Evolutionary conservation across 139 green algal genomes (phyloP).

Genomic region (Microglena sp.): DNA sequence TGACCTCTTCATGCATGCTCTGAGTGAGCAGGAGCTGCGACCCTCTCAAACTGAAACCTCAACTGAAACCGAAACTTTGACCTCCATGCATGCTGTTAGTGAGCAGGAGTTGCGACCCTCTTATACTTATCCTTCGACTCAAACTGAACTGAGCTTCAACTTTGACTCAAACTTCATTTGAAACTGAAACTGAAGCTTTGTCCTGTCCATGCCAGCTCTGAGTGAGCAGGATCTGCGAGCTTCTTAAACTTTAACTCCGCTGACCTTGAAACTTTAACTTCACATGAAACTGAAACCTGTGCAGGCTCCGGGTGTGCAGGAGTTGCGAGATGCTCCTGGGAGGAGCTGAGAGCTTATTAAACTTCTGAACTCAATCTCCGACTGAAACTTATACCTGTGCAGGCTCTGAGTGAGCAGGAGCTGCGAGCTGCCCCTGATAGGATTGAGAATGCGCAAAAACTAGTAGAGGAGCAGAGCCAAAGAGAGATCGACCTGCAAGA

Average conservation of each 20-base stretch:
- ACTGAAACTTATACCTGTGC: background rate
- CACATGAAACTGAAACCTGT: background rate
- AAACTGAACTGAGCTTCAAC: no score
- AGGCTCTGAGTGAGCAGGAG: constrained; percentile 57
- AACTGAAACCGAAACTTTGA: no score
- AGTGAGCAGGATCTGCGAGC: background rate
- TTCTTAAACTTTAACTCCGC: background rate
- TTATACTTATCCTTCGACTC: no score
- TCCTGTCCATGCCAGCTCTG: no score
- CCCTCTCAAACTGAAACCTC: no score
- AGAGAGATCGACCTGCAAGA: constrained; percentile 61
- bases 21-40: no score
- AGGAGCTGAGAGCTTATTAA: background rate
- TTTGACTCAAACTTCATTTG: no score
- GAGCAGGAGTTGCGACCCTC: no score
- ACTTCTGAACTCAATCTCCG: background rate
- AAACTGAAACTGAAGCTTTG: no score
- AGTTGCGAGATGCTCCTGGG: background rate
- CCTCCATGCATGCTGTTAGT: no score
- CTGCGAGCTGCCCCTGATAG: constrained; percentile 40
- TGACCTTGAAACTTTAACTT: background rate
- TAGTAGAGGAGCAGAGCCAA: constrained; percentile 40
- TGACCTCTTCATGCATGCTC: no score
- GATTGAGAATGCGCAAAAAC: constrained; percentile 30
- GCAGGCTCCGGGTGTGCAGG: background rate